Evolutionary conservation across 1,284 basidiomycete genomes (phyloP), one percentile per base, ranked within the genome.

Genomic region (Porphyrellus sp.): DNA sequence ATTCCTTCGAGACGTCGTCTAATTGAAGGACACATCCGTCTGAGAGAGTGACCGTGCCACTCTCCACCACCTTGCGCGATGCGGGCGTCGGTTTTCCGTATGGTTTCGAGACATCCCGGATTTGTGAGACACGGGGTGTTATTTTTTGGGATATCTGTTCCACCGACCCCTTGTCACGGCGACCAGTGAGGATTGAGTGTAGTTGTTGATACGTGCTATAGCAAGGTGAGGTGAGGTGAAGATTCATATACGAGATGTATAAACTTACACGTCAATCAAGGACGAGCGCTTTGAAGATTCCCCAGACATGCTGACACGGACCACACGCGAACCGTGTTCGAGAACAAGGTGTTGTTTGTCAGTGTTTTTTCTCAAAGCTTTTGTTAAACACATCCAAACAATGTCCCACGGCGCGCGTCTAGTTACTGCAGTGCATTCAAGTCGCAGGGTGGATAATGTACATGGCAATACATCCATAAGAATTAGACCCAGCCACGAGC

Each of bases 1-100:
- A 82, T 53, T 85, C 80, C 66, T 86, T 87, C 72, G 86, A 81
- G 37, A 78, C 76, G 15, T 82, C 78, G 54, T 86, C 85, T 38
- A 90, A 77, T 54, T 73, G 75, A 27, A 89, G 59, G 28, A 74
- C 72, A 18, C 82, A 76, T 8, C 81, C 85, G 65, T 91, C 88
- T 18, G 75, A 63, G 20, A 91, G 73, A 5, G 77, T 80, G 53
- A 90, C 78, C 0, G 78, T 77, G 43, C 85, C 86, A 51, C 77
- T 79, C 54, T 86, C 79, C 2, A 91, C 71, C 44, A 76, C 78
- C 69, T 80, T 82, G 63, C 77, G 78, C 28, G 89, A 91, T 65
- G 77, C 77, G 62, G 76, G 74, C 7, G 81, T 83, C 4, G 89
- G 88, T 52, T 72, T 78, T 35, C 85, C 85, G 63, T 87, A 91